A percentile compares a stretch with the other conserved stretches of the same genome.
These are phyloP conservation scores for Colletotrichum limetticola DNA, from an alignment of 2,329 filamentous ascomycete genomes.

Conservation along the genomic window DNA sequence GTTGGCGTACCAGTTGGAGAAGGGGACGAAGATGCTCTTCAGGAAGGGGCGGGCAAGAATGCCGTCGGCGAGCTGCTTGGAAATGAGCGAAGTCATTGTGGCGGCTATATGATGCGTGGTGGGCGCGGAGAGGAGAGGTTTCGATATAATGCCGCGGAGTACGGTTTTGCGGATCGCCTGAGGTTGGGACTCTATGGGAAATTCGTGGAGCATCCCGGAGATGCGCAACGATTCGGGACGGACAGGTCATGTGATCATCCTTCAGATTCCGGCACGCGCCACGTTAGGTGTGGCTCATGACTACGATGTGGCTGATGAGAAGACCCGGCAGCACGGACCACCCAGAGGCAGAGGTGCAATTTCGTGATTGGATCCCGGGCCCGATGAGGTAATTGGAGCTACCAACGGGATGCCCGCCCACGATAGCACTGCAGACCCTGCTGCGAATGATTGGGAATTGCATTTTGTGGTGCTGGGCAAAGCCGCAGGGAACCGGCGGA, in stretches of 20 bases:
- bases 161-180: constrained; percentile 33
- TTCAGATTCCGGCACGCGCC: constrained; percentile 18
- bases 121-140: constrained; percentile 34
- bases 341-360: background rate
- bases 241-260: constrained; percentile 29
- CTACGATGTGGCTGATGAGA: background rate
- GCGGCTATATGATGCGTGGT: constrained; percentile 42
- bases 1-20: constrained; percentile 89
- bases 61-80: constrained; percentile 36
- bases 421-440: constrained; percentile 25
- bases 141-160: constrained; percentile 35
- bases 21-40: constrained; percentile 78
- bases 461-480: constrained; percentile 21
- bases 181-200: constrained; percentile 30
- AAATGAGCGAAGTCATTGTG: constrained; percentile 71
- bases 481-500: constrained; percentile 28
- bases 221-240: constrained; percentile 34
- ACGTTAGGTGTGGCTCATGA: background rate
- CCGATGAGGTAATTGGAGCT: constrained; percentile 28
- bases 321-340: constrained; percentile 5
- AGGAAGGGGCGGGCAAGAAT: constrained; percentile 89
- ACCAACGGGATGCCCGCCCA: constrained; percentile 9
- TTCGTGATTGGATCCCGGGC: constrained; percentile 11
- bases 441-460: background rate
- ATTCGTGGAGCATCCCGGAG: constrained; percentile 34